phyloP scores from a whole-genome alignment of 1,139 yeast species.

The Suhomyces panamericanus region DNA sequence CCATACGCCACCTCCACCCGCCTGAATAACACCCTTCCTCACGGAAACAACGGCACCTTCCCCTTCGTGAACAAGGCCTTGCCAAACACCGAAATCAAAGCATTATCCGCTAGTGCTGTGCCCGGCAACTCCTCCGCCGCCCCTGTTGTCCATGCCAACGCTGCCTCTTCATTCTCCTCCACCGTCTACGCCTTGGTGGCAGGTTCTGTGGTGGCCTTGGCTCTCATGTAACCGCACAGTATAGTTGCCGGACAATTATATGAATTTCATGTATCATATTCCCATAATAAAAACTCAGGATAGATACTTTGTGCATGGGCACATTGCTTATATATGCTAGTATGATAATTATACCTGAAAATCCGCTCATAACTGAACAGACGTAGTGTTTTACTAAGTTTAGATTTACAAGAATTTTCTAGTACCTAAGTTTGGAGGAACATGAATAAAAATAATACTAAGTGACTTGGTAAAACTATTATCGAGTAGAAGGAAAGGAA shows the following conservation, averaged over 20 bases:
- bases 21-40: background rate
- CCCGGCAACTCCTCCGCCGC: slow-evolving; percentile 5
- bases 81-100: slow-evolving; percentile 4
- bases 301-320: slow-evolving; percentile 6
- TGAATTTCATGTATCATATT: slow-evolving; percentile 10
- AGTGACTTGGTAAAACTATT: too few species aligned
- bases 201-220: slow-evolving; percentile 15
- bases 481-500: too few species aligned
- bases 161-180: slow-evolving; percentile 5
- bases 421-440: too few species aligned
- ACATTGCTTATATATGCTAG: slow-evolving; percentile 2
- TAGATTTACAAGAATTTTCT: too few species aligned
- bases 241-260: slow-evolving; percentile 25
- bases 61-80: slow-evolving; percentile 7
- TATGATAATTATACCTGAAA: slow-evolving; percentile 7
- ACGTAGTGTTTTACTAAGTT: too few species aligned
- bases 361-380: background rate
- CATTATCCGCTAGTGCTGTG: slow-evolving; percentile 5
- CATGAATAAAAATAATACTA: too few species aligned
- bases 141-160: slow-evolving; percentile 3
- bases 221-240: slow-evolving; percentile 15
- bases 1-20: slow-evolving; percentile 6
- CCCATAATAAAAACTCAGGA: slow-evolving; percentile 9
- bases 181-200: slow-evolving; percentile 9
- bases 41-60: slow-evolving; percentile 1